These are phyloP conservation scores for Panus rudis DNA, from an alignment of 768 basidiomycete genomes.

Conservation along the genomic window DNA sequence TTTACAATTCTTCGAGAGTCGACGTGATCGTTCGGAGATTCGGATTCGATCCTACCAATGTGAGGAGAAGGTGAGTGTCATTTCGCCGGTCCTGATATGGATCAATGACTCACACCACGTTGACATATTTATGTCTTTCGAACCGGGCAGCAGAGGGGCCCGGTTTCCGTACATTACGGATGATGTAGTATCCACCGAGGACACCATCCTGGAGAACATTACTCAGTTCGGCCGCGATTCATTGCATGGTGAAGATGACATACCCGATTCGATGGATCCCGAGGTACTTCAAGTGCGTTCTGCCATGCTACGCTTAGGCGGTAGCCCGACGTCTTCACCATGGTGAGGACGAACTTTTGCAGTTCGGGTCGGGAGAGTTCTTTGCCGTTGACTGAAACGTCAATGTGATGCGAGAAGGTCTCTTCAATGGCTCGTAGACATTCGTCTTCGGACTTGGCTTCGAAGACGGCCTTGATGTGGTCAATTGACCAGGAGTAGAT, in stretches of 20 bases:
- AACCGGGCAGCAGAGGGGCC: conserved; percentile 28
- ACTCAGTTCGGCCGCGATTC: conserved; percentile 2
- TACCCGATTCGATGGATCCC: conserved; percentile 37
- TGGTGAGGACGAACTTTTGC: conserved; percentile 33
- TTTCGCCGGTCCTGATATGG: neutral
- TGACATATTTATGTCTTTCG: conserved; percentile 45
- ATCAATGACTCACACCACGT: conserved; percentile 35
- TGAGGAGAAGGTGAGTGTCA: neutral
- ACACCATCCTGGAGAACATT: conserved; percentile 34
- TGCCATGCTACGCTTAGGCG: conserved; percentile 46
- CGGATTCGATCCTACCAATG: conserved; percentile 42
- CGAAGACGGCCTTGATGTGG: conserved; percentile 45
- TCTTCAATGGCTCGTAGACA: conserved; percentile 34
- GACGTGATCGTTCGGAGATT: conserved; percentile 24
- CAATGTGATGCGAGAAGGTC: conserved; percentile 38
- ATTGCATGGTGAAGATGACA: conserved; percentile 14
- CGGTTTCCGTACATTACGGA: conserved; percentile 40
- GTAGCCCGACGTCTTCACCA: conserved; percentile 32
- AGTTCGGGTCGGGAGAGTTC: conserved; percentile 33
- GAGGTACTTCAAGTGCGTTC: conserved; percentile 36
- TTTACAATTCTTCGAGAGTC: conserved; percentile 45
- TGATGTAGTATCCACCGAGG: conserved; percentile 44
- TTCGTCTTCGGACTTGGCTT: conserved; percentile 38
- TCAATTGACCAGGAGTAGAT: conserved; percentile 43
- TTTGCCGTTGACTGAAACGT: conserved; percentile 38